Percentiles rank a stretch among this genome's conserved stretches.
Evolutionary conservation across 2,329 filamentous ascomycete species (phyloP).

Genomic region (Myriangium duriaei): DNA sequence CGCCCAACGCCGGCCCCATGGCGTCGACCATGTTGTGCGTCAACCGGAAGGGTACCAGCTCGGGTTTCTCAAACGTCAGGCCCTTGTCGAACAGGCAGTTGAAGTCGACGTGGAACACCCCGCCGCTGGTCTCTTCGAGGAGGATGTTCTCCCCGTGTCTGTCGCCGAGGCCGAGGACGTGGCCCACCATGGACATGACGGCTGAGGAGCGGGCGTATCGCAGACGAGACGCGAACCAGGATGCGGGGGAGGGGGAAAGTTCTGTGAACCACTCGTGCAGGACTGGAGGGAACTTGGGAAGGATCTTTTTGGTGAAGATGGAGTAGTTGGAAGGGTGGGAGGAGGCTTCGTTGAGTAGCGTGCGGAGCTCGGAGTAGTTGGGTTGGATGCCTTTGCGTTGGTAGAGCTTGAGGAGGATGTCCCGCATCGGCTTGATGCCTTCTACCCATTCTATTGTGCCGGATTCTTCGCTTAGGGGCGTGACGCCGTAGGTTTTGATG

Average conservation of each 20-base stretch:
- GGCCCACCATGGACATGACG: slow-evolving; percentile 99
- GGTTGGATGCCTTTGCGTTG: slow-evolving; percentile 55
- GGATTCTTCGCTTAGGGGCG: slow-evolving; percentile 92
- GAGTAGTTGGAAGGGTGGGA: slow-evolving; percentile 47
- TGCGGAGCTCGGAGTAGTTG: slow-evolving; percentile 55
- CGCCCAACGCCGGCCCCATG: slow-evolving; percentile 77
- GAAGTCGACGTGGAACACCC: slow-evolving; percentile 96
- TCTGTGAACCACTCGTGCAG: slow-evolving; percentile 93
- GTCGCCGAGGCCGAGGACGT: slow-evolving; percentile 84
- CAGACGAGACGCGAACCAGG: slow-evolving; percentile 82
- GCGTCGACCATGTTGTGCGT: slow-evolving; percentile 98
- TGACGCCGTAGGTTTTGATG: slow-evolving; percentile 95
- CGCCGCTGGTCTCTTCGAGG: slow-evolving; percentile 84
- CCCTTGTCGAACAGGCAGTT: slow-evolving; percentile 99
- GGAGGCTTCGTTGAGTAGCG: slow-evolving; percentile 53
- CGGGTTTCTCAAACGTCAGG: slow-evolving; percentile 85
- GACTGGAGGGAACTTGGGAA: slow-evolving; percentile 62
- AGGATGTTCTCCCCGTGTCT: slow-evolving; percentile 95
- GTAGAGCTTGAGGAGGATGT: slow-evolving; percentile 74
- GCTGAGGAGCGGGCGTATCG: slow-evolving; percentile 87
- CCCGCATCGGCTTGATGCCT: slow-evolving; percentile 83
- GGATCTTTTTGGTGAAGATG: slow-evolving; percentile 57
- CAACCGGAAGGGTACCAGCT: slow-evolving; percentile 87
- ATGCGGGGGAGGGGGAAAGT: slow-evolving; percentile 81
- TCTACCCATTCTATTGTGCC: slow-evolving; percentile 98